Evolutionary conservation across 2,329 filamentous ascomycete genomes (phyloP), one percentile per base, ranked within the genome.

Genomic region (Coniochaeta sp.): DNA sequence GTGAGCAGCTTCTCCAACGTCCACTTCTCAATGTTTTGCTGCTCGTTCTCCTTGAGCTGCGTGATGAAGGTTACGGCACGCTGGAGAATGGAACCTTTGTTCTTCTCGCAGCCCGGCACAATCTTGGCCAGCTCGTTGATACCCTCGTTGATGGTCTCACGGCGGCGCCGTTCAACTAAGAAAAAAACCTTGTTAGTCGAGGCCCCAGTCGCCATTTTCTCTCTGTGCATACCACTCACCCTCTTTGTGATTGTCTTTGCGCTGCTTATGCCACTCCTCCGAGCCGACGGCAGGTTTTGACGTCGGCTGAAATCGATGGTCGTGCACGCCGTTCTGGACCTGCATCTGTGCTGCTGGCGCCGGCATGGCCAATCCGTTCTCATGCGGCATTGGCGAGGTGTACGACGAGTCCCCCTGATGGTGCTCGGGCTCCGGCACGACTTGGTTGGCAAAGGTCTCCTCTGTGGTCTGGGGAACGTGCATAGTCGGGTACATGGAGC

Each of bases 111-210:
- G 16, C 92, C 92, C 0, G 95, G 95, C 0, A 99, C 95, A 65
- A 99, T 96, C 78, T 97, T 98, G 66, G 93, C 91, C 32, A 99
- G 85, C 74, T 98, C 95, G 70, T 97, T 98, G 68, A 99, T 99
- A 57, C 95, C 95, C 75, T 99, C 95, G 66, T 99, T 99, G 73
- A 99, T 99, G 0, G 95, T 97, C 76, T 99, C 95, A 64, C 95
- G 90, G 52, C 95, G 91, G 61, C 95, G 91, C 62, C 95, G 91
- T 77, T 99, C 95, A 63, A 99, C 95, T 98, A 59, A 16, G 54
- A 38, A 40, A 5, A 24, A n/a, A n/a, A n/a, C n/a, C n/a, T n/a
- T 32, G 44, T 59, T 36, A 34, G 58, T 24, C 1, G n/a, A 34
- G 42, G 16, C 16, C 22, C 17, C 30, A 10, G 2, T 38, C 2